Evolutionary conservation across 805 yeast genomes (phyloP).

Genomic region (Sugiyamaella mastotermitis): DNA sequence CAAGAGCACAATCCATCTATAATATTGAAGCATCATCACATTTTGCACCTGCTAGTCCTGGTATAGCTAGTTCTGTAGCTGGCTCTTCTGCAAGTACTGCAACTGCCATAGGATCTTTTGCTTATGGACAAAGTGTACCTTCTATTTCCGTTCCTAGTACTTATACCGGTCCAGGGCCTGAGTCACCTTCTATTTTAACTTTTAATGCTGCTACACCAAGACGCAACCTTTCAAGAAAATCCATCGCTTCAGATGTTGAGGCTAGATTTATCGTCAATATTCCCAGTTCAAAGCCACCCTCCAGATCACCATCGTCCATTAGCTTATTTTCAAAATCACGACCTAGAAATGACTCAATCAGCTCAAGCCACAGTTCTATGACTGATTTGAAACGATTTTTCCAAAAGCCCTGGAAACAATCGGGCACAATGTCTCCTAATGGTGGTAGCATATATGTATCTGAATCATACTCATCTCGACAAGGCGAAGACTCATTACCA

Average conservation of each 20-base stretch:
- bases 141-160: too few species aligned
- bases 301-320: conserved; percentile 28
- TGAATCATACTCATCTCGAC: conserved; percentile 7
- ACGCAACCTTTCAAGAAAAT: conserved; percentile 8
- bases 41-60: too few species aligned
- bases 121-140: too few species aligned
- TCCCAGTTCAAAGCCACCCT: conserved; percentile 17
- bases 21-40: too few species aligned
- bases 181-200: too few species aligned
- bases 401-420: conserved; percentile 35
- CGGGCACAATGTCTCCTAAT: neutral
- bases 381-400: conserved; percentile 41
- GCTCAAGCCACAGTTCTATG: conserved; percentile 30
- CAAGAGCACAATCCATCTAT: too few species aligned
- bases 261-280: conserved; percentile 80
- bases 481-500: neutral
- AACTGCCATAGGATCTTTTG: too few species aligned
- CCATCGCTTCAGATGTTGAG: conserved; percentile 42
- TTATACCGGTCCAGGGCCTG: too few species aligned
- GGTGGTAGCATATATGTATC: conserved; percentile 4
- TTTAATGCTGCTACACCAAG: conserved; percentile 12
- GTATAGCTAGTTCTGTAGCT: too few species aligned
- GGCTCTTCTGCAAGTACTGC: too few species aligned
- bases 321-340: conserved; percentile 32
- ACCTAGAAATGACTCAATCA: conserved; percentile 31